Evolutionary conservation across 2,329 filamentous ascomycete species (phyloP), one percentile per base, ranked within the genome.

Genomic region (Epichloe aotearoae): DNA sequence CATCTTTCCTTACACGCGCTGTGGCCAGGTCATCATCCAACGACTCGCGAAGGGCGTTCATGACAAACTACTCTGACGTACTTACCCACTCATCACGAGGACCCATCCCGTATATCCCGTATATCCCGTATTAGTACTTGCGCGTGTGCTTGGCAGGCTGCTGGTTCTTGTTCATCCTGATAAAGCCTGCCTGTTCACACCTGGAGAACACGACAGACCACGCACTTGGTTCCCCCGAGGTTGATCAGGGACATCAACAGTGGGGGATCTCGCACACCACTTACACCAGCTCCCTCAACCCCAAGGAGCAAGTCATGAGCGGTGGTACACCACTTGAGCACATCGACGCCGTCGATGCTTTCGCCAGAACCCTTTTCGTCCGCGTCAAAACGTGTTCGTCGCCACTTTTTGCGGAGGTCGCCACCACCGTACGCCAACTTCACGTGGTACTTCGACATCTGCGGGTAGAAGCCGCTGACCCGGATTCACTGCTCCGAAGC

Each of bases 391-490:
- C 66, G 23, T 61, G 59, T 15, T 66, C 69, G 26, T 69, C 73
- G 3, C 70, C 73, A 15, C 64, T 69, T 3, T 69, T 74, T 41
- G 76, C 80, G 52, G 69, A 74, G 43, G 68, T 78, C 45, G 70
- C 75, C 14, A 60, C 64, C 14, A 71, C 73, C 37, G 71, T 82
- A 39, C 73, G 73, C 50, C 69, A 68, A 42, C 66, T 84, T 40
- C 74, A 82, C 56, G 72, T 72, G 5, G 73, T 74, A 12, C 67
- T 83, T 6, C 74, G 76, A 50, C 75, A 82, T 57, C 67, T 83
- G 26, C 77, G 75, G 50, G 68, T 73, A 55, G 80, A 83, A 64
- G 72, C 73, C 39, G 71, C 76, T 55, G 77, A 80, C 56, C 68
- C 70, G 1, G 75, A 76, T 56, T 82, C 79, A 10, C 66, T 74